These are phyloP conservation scores for Cryptococcus wingfieldii DNA, from an alignment of 1,284 basidiomycete species.

Conservation along the genomic window DNA sequence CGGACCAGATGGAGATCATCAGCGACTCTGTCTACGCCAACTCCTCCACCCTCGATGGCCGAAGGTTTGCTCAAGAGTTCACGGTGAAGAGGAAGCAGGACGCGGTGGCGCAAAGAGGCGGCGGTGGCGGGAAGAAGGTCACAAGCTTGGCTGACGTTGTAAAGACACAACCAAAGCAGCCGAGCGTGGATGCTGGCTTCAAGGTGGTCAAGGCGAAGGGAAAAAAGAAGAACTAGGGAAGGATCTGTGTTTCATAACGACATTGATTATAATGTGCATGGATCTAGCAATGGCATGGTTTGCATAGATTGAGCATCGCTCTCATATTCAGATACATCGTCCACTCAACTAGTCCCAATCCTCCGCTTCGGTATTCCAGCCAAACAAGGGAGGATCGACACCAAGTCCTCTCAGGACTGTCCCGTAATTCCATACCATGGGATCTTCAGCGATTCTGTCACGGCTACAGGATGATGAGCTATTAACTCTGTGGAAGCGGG, in stretches of 20 bases:
- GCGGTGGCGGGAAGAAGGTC: slow-evolving; percentile 15
- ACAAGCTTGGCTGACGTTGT: slow-evolving; percentile 57
- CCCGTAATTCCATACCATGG: slow-evolving; percentile 34
- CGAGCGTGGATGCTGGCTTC: slow-evolving; percentile 70
- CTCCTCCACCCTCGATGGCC: slow-evolving; percentile 88
- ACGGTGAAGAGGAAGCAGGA: slow-evolving; percentile 79
- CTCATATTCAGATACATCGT: too few species aligned
- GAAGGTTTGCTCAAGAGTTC: slow-evolving; percentile 89
- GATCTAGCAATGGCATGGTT: too few species aligned
- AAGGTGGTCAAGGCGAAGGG: slow-evolving; percentile 92
- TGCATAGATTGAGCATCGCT: too few species aligned
- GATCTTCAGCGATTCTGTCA: neutral
- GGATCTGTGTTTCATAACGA: too few species aligned
- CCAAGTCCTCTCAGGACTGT: slow-evolving; percentile 32
- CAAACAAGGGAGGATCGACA: slow-evolving; percentile 43
- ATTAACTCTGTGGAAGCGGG: neutral
- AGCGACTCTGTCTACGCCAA: slow-evolving; percentile 89
- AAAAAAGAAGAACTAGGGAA: slow-evolving; percentile 56
- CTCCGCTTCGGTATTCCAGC: slow-evolving; percentile 35
- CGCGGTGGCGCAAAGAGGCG: slow-evolving; percentile 46
- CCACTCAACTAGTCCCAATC: slow-evolving; percentile 26
- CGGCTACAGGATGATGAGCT: neutral
- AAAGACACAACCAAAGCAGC: slow-evolving; percentile 75
- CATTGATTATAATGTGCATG: too few species aligned
- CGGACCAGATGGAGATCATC: slow-evolving; percentile 74